These are phyloP conservation scores for Quercus glauca DNA, from an alignment of 306 rosid genomes.

Conservation along the genomic window DNA sequence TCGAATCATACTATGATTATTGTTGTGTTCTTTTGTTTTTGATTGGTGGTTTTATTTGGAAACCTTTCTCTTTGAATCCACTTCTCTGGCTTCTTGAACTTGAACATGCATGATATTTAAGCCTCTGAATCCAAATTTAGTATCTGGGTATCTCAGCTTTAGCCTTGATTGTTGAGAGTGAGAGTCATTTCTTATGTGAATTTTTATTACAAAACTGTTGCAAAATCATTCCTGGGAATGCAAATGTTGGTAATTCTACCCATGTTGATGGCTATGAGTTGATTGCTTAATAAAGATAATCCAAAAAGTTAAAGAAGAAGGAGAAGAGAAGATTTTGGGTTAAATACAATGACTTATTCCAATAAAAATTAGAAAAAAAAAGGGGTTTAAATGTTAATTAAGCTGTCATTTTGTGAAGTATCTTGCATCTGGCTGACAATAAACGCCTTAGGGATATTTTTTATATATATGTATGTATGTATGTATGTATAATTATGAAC, in stretches of 20 bases:
- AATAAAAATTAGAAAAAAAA: too few relatives aligned
- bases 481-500: too few relatives aligned
- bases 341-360: too few relatives aligned
- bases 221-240: background rate
- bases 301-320: background rate
- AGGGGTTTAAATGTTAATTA: too few relatives aligned
- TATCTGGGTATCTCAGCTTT: background rate
- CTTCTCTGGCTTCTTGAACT: background rate
- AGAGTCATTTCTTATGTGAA: background rate
- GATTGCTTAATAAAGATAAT: background rate
- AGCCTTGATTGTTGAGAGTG: background rate
- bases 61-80: background rate
- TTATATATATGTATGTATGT: too few relatives aligned
- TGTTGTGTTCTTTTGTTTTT: background rate
- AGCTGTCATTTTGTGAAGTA: too few relatives aligned
- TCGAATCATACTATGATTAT: background rate
- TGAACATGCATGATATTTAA: background rate
- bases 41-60: background rate
- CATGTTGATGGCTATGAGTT: background rate
- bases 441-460: too few relatives aligned
- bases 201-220: background rate
- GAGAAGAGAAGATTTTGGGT: background rate
- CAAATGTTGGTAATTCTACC: background rate
- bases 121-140: background rate
- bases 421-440: too few relatives aligned